phyloP scores from a whole-genome alignment of 2,329 filamentous ascomycete species.

The Penicillium glabrum region DNA sequence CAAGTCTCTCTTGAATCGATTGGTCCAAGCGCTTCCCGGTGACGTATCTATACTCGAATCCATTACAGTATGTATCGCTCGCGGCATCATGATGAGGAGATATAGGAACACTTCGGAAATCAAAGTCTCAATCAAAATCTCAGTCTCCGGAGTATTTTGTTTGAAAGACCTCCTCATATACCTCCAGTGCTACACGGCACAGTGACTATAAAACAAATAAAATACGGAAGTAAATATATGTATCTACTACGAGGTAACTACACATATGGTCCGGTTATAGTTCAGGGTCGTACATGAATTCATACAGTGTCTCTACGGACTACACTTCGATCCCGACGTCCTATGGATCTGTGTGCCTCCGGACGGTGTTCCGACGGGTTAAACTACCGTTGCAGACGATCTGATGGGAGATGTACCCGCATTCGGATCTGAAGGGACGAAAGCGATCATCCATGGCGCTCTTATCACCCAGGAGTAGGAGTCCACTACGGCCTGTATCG shows the following conservation, averaged over 20 bases:
- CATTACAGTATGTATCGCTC: not conserved
- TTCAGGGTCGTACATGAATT: not conserved
- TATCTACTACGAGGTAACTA: not conserved
- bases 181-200: not conserved
- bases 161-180: not conserved
- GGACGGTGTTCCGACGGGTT: conserved; percentile 9
- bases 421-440: not conserved
- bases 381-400: not conserved
- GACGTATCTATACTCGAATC: conserved; percentile 3
- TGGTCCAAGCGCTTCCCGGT: conserved; percentile 1
- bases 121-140: not conserved
- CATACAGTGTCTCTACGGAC: not conserved
- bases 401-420: not conserved
- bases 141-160: not conserved
- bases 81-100: conserved; percentile 11
- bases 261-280: not conserved
- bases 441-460: not conserved
- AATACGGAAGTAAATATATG: not conserved
- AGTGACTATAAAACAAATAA: not conserved
- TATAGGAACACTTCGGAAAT: not conserved
- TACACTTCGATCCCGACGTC: not conserved
- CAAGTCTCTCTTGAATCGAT: not conserved
- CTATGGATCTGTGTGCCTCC: not conserved
- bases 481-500: not conserved
- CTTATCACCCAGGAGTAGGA: not conserved